Evolutionary conservation across 2,329 filamentous ascomycete species (phyloP).

Genomic region (Tolypocladium album): DNA sequence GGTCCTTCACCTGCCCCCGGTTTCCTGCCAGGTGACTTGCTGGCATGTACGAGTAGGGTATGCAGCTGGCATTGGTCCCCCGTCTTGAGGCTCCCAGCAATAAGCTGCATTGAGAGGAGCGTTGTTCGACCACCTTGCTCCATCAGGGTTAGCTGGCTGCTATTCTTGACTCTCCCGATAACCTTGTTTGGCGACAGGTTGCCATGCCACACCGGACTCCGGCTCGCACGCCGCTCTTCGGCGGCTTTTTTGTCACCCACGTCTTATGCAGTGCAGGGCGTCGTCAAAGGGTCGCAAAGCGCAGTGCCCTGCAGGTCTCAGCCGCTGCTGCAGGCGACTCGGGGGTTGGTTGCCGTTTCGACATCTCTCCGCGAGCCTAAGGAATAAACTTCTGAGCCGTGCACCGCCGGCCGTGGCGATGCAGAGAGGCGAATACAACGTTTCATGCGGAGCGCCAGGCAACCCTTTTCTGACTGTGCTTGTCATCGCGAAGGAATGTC

Average conservation of each 20-base stretch:
- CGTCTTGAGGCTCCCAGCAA: neutral
- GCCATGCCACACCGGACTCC: neutral
- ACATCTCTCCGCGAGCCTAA: neutral
- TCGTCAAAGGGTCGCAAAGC: neutral
- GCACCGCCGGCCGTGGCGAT: neutral
- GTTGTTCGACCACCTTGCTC: conserved; percentile 1
- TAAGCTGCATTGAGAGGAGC: neutral
- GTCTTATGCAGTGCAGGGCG: neutral
- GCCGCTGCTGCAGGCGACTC: neutral
- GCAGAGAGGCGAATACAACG: conserved; percentile 8
- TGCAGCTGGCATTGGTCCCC: neutral
- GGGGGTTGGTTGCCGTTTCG: neutral
- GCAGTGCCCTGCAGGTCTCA: neutral
- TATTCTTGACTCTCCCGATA: conserved; percentile 6
- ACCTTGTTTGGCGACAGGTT: neutral
- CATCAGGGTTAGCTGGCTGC: conserved; percentile 7
- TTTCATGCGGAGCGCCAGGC: conserved; percentile 5
- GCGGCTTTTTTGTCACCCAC: neutral
- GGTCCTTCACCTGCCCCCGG: neutral
- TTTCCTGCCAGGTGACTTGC: neutral
- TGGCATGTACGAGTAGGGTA: neutral
- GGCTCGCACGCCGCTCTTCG: neutral
- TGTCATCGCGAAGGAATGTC: neutral
- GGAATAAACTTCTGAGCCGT: neutral
- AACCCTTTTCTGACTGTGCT: neutral